phyloP scores from a whole-genome alignment of 495 filamentous ascomycete species.

The Aspergillus conjunctus region DNA sequence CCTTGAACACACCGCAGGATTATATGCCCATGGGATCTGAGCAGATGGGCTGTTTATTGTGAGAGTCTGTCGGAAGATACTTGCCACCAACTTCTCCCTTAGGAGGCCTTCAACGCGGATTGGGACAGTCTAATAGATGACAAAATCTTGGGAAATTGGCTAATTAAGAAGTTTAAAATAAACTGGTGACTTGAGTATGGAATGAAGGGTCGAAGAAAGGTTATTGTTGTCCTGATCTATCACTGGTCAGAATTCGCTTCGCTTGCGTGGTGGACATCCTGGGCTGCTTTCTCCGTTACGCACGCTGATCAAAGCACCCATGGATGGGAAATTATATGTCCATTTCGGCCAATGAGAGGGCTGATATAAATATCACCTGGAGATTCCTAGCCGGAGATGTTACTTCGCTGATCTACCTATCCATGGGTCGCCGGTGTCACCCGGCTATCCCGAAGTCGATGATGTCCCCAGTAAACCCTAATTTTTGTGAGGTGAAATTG shows the following conservation, averaged over 20 bases:
- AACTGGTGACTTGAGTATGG: too few species aligned
- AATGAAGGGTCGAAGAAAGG: too few species aligned
- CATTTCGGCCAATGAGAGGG: not conserved
- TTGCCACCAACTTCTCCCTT: too few species aligned
- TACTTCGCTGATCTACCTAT: not conserved
- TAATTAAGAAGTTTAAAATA: too few species aligned
- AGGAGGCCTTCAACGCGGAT: too few species aligned
- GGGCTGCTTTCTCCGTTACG: slow-evolving; percentile 4
- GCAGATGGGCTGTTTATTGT: too few species aligned
- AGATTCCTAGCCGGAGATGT: not conserved
- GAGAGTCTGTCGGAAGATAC: too few species aligned
- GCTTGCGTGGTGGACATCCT: not conserved
- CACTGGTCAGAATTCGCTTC: not conserved
- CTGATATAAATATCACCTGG: not conserved
- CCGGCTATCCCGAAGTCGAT: not conserved
- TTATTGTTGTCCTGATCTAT: too few species aligned
- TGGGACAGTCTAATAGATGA: too few species aligned
- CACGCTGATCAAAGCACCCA: not conserved
- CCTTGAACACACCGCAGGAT: too few species aligned
- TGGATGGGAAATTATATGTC: not conserved
- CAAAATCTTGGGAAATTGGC: too few species aligned
- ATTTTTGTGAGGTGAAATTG: not conserved
- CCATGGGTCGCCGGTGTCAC: slow-evolving; percentile 2
- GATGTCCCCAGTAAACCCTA: not conserved
- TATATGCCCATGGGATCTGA: too few species aligned